Evolutionary conservation across 768 basidiomycete genomes (phyloP).

Genomic region (Cystofilobasidium ferigula): DNA sequence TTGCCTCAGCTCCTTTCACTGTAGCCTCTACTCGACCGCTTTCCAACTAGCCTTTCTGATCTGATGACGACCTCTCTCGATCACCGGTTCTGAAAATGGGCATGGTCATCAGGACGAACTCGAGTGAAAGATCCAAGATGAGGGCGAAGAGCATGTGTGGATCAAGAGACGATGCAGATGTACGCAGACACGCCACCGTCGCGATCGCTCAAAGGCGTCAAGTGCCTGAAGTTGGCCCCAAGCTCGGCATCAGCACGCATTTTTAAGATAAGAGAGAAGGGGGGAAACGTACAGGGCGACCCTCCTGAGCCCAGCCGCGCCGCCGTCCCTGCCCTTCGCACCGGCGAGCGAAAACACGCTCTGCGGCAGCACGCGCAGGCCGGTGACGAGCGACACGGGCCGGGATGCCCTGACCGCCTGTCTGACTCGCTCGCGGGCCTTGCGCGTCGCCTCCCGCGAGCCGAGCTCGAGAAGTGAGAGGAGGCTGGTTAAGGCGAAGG

Average conservation of each 20-base stretch:
- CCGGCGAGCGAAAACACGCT: not conserved
- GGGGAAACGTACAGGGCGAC: not conserved
- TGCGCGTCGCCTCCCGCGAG: not conserved
- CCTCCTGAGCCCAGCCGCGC: not conserved
- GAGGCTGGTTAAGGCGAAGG: no score
- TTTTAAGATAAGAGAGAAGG: not conserved
- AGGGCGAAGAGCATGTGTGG: no score
- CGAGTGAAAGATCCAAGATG: no score
- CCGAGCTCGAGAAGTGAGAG: conserved; percentile 1
- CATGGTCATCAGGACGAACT: no score
- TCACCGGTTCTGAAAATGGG: no score
- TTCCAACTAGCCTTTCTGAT: no score
- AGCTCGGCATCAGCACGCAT: no score
- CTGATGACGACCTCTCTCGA: no score
- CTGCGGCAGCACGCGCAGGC: conserved; percentile 3
- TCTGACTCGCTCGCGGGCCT: not conserved
- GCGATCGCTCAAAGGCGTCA: not conserved
- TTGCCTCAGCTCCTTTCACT: no score
- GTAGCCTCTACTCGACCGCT: no score
- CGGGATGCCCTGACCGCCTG: not conserved
- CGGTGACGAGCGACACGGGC: not conserved
- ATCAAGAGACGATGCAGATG: not conserved
- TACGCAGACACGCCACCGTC: not conserved
- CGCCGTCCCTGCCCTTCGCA: not conserved
- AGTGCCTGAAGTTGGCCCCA: conserved; percentile 1